Conservation (phyloP, 78 protist species). For the Dictyostelium discoideum region DNA sequence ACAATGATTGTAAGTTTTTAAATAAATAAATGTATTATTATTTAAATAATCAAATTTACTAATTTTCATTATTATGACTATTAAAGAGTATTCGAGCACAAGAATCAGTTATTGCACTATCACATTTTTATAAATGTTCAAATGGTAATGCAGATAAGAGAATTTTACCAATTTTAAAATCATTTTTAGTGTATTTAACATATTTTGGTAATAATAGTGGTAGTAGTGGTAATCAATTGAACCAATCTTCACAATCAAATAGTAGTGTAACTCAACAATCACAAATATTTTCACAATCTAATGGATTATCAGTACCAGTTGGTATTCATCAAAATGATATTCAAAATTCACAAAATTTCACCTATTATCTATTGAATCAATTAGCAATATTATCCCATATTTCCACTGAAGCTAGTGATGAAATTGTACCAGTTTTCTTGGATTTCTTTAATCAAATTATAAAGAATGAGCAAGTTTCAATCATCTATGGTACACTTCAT, state of each 20-base stretch:
- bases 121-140: constrained; percentile 69
- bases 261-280: background rate
- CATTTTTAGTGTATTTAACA: constrained; percentile 42
- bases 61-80: background rate
- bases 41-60: background rate
- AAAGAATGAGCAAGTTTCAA: constrained; percentile 9
- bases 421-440: constrained; percentile 35
- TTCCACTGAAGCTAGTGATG: background rate
- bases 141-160: constrained; percentile 32
- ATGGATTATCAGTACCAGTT: background rate
- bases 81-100: constrained; percentile 74
- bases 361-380: constrained; percentile 44
- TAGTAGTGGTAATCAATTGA: background rate
- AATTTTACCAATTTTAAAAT: constrained; percentile 22
- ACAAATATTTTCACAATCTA: constrained; percentile 12
- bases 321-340: constrained; percentile 32
- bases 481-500: constrained; percentile 45
- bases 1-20: constrained; percentile 53
- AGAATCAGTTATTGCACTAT: constrained; percentile 70
- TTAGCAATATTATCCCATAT: constrained; percentile 42
- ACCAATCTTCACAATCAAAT: background rate
- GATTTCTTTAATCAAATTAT: constrained; percentile 25
- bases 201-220: background rate
- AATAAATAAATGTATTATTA: background rate
- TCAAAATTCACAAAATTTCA: constrained; percentile 47